These are phyloP conservation scores for Heliamphora pulchella DNA, from an alignment of 179 eudicot species.

Conservation along the genomic window DNA sequence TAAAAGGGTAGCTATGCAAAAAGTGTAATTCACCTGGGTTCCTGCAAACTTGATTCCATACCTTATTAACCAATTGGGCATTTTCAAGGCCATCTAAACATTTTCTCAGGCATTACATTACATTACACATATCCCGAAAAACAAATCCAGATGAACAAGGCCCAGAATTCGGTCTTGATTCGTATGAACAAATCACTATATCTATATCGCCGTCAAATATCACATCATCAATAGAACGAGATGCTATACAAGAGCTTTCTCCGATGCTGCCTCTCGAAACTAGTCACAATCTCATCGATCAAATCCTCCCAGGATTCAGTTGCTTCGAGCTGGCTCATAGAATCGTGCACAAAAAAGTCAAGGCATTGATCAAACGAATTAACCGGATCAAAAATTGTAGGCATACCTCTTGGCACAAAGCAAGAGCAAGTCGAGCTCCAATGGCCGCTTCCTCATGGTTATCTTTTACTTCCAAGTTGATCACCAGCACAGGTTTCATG, in stretches of 20 bases:
- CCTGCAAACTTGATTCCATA: no score
- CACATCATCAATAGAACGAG: conserved; percentile 53
- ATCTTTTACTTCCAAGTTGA: conserved; percentile 91
- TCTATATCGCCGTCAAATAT: no score
- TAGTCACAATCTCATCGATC: conserved; percentile 57
- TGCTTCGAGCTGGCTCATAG: conserved; percentile 52
- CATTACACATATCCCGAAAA: no score
- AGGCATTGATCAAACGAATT: neutral
- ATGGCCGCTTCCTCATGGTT: conserved; percentile 96
- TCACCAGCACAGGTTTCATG: conserved; percentile 71
- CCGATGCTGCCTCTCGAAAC: conserved; percentile 67
- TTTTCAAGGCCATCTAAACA: no score
- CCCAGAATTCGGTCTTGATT: no score
- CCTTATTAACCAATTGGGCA: no score
- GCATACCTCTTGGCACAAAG: conserved; percentile 76
- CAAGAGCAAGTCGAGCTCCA: conserved; percentile 76
- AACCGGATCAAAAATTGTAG: neutral
- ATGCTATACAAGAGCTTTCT: conserved; percentile 76
- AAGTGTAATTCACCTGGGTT: no score
- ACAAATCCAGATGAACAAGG: no score
- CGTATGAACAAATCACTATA: no score
- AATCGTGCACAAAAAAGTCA: neutral
- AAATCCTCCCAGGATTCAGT: conserved; percentile 75
- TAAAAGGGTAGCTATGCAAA: no score
- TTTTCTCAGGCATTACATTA: no score